phyloP scores from a whole-genome alignment of 768 basidiomycete species.

The Trichaptum fuscoviolaceum region DNA sequence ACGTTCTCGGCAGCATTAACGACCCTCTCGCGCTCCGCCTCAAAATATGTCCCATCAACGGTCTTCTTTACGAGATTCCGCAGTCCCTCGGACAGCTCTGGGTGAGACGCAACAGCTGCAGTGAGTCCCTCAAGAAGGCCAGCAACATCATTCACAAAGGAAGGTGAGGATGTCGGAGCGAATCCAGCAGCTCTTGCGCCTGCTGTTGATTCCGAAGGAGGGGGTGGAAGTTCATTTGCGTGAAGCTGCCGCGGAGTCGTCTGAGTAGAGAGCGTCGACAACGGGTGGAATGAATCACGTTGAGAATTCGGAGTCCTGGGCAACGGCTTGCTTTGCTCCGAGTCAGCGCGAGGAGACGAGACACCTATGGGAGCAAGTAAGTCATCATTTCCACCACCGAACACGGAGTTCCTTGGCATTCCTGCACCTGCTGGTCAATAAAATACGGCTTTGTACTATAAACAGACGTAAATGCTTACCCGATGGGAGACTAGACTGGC shows the following conservation, averaged over 20 bases:
- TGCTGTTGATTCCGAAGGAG: slow-evolving; percentile 33
- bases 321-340: slow-evolving; percentile 25
- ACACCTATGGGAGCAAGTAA: not conserved
- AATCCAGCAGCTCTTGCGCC: slow-evolving; percentile 11
- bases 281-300: not conserved
- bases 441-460: not conserved
- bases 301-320: slow-evolving; percentile 26
- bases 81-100: slow-evolving; percentile 64
- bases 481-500: not conserved
- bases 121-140: slow-evolving; percentile 52
- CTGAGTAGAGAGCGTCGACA: not conserved
- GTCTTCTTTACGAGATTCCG: slow-evolving; percentile 61
- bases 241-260: slow-evolving; percentile 8
- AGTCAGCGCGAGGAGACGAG: slow-evolving; percentile 14
- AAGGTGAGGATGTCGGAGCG: slow-evolving; percentile 26
- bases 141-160: slow-evolving; percentile 62
- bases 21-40: slow-evolving; percentile 52
- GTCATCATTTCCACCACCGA: not conserved
- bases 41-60: slow-evolving; percentile 65
- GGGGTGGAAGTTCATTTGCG: slow-evolving; percentile 44
- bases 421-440: not conserved
- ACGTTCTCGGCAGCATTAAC: slow-evolving; percentile 53
- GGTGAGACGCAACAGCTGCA: slow-evolving; percentile 54
- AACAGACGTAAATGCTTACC: not conserved
- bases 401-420: not conserved